Percentiles rank a stretch among this genome's conserved stretches.
phyloP scores from a whole-genome alignment of 2,329 filamentous ascomycete genomes.

The Colletotrichum sp. region DNA sequence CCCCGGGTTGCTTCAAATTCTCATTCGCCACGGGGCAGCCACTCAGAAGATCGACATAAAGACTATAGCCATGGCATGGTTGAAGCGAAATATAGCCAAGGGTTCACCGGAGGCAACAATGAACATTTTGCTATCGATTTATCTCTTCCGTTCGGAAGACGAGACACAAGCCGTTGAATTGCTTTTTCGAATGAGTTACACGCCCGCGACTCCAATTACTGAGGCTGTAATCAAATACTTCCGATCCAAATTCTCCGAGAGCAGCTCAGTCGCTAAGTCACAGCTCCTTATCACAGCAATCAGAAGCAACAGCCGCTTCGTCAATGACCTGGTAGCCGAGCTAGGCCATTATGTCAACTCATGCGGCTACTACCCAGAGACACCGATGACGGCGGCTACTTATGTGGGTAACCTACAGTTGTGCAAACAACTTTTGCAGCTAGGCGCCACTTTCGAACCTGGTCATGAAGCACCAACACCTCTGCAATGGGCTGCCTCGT shows the following conservation, averaged over 20 bases:
- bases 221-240: not conserved
- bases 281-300: not conserved
- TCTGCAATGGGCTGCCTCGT: not conserved
- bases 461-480: not conserved
- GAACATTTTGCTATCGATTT: not conserved
- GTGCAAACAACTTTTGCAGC: not conserved
- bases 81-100: too few relatives aligned
- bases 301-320: not conserved
- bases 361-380: not conserved
- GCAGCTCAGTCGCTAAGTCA: rapidly evolving
- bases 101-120: not conserved
- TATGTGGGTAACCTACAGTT: rapidly evolving
- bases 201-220: rapidly evolving
- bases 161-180: rapidly evolving
- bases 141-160: not conserved
- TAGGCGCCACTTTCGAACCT: not conserved
- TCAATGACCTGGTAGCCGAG: not conserved
- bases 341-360: not conserved
- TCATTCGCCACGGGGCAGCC: not conserved
- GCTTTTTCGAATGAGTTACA: rapidly evolving
- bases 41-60: not conserved
- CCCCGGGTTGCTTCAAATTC: rapidly evolving
- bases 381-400: not conserved
- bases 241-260: rapidly evolving
- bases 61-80: too few relatives aligned